These are phyloP conservation scores for Camelina hispida DNA, from an alignment of 345 rosid genomes.

Conservation along the genomic window DNA sequence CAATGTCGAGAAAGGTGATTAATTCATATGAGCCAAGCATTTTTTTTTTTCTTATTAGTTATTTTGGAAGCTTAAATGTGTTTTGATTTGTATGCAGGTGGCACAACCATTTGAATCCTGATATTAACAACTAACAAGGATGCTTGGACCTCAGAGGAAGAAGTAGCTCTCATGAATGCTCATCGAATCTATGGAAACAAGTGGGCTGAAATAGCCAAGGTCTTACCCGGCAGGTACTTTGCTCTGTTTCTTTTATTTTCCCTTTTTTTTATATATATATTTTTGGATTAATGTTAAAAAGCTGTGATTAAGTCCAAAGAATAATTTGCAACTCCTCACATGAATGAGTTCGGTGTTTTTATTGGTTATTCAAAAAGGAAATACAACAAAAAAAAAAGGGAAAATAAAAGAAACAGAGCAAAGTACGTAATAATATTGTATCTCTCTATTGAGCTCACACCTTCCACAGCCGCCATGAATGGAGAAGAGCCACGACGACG, in stretches of 20 bases:
- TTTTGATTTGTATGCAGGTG: conserved; percentile 61
- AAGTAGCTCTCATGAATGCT: conserved; percentile 77
- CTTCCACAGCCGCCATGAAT: no score
- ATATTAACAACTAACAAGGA: conserved; percentile 91
- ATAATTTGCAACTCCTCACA: conserved; percentile 7
- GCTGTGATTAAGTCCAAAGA: conserved; percentile 28
- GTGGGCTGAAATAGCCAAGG: conserved; percentile 99
- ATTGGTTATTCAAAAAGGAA: no score
- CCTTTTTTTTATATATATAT: not conserved
- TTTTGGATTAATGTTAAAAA: conserved; percentile 23
- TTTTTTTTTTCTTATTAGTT: not conserved
- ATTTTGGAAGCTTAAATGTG: conserved; percentile 28
- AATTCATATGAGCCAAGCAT: conserved; percentile 8
- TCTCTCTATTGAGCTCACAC: no score
- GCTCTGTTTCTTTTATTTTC: not conserved
- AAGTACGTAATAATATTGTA: no score
- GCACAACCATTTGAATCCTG: conserved; percentile 99
- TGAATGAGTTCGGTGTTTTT: conserved; percentile 4
- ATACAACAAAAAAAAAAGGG: no score
- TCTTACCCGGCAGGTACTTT: conserved; percentile 93
- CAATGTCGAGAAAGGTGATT: conserved; percentile 95
- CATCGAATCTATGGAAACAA: conserved; percentile 80
- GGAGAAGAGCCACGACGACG: no score
- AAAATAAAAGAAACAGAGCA: not conserved
- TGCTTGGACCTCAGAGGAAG: conserved; percentile 95